Evolutionary conservation across 305 asterid genomes (phyloP).

Genomic region (Andrographis paniculata): DNA sequence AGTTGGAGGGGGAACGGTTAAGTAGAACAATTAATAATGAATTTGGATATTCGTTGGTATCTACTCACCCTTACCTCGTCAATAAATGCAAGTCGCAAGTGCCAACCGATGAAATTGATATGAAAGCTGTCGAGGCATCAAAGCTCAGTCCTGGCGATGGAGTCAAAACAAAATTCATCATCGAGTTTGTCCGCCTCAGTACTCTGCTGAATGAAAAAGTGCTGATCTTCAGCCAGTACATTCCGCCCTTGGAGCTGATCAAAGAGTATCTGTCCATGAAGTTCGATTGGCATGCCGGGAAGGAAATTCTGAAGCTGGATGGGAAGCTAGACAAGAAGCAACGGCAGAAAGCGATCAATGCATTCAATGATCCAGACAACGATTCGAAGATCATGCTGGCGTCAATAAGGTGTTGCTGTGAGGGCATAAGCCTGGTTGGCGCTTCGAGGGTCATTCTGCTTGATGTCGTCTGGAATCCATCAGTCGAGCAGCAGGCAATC

Average conservation of each 20-base stretch:
- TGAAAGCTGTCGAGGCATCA: conserved; percentile 22
- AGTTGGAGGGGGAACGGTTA: conserved; percentile 21
- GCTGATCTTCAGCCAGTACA: conserved; percentile 54
- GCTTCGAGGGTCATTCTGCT: conserved; percentile 53
- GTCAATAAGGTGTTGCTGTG: conserved; percentile 59
- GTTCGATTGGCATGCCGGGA: conserved; percentile 39
- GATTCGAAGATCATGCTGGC: conserved; percentile 51
- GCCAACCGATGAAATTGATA: conserved; percentile 18
- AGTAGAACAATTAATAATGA: conserved; percentile 28
- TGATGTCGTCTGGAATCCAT: conserved; percentile 80
- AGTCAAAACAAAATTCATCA: conserved; percentile 42
- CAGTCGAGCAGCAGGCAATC: conserved; percentile 54
- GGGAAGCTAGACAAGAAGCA: conserved; percentile 39
- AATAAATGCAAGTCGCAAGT: conserved; percentile 13
- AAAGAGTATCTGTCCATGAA: conserved; percentile 28
- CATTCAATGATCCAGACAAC: conserved; percentile 39
- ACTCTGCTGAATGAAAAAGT: conserved; percentile 36
- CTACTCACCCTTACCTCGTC: conserved; percentile 56
- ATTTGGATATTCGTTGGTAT: conserved; percentile 35
- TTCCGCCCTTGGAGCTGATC: conserved; percentile 42
- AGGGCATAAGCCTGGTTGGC: conserved; percentile 68
- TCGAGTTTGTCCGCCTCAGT: conserved; percentile 47
- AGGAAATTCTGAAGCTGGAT: conserved; percentile 35
- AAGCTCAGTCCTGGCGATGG: conserved; percentile 38
- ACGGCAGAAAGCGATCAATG: conserved; percentile 36